Evolutionary conservation across 2,329 filamentous ascomycete genomes (phyloP), one percentile per base, ranked within the genome.

Genomic region (Chaetomium sp.): DNA sequence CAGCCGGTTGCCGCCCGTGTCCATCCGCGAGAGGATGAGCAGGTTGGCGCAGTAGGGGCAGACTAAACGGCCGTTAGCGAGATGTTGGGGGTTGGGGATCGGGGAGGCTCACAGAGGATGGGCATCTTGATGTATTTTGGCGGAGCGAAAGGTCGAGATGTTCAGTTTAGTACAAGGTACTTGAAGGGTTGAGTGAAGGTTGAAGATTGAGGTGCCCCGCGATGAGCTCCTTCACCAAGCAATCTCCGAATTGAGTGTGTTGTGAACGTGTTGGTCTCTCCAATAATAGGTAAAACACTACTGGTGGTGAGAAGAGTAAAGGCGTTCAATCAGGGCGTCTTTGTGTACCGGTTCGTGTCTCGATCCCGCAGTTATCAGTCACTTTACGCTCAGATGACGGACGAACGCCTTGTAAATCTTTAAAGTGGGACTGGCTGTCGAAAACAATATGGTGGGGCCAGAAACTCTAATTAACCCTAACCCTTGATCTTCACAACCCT

Each of bases 1-100:
- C 78, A 98, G 92, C 64, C 93, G 90, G 81, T 97, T 97, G 72
- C 79, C 80, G 65, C 83, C 82, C 57, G 79, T 81, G 68, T 80
- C 82, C 69, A 82, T 83, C 57, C 81, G 75, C 65, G 87, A 87
- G 72, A 94, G 88, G 73, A 90, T 92, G 74, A 95, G 87, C 78
- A 92, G 88, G 81, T 94, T 95, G 78, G 88, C 88, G 83, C 91
- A 95, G 75, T 87, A 86, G 58, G 91, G 91, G 78, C 91, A 95
- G 85, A 94, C 90, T 90, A 29, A 35, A 25, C 13, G 29, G 29
- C 19, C 56, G 60, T 66, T 54, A 66, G 53, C 25, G 38, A 16
- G 23, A 13, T 1, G 13, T 10, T 12, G 8, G 12, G n/a, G 23
- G 8, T 29, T 16, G 53, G 8, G 23, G 51, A 8, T 21, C 13